phyloP scores from a whole-genome alignment of 129 eudicot genomes.

The Centaurea solstitialis region DNA sequence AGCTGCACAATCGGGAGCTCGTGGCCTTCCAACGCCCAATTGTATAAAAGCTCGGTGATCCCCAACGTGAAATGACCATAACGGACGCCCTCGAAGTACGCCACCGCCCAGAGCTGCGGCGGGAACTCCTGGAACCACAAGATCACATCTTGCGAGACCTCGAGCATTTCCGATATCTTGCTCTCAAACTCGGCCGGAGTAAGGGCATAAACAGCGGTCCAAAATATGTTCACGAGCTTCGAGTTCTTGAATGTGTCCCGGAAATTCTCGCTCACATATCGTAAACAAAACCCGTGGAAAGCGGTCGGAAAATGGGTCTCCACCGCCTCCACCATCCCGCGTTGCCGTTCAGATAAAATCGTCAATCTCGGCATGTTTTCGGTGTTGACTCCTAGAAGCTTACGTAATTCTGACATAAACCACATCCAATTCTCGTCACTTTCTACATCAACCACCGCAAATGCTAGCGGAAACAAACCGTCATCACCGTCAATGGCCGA shows the following conservation, averaged over 20 bases:
- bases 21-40: slow-evolving; percentile 95
- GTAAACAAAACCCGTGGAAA: slow-evolving; percentile 87
- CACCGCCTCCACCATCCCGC: slow-evolving; percentile 87
- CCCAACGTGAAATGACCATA: slow-evolving; percentile 89
- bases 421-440: slow-evolving; percentile 98
- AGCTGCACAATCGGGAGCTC: slow-evolving; percentile 90
- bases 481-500: slow-evolving; percentile 92
- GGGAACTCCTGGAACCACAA: slow-evolving; percentile 75
- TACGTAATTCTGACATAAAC: slow-evolving; percentile 95
- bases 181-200: slow-evolving; percentile 81
- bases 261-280: slow-evolving; percentile 82
- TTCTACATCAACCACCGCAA: slow-evolving; percentile 87
- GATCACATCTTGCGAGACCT: slow-evolving; percentile 68
- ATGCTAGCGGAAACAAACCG: slow-evolving; percentile 83
- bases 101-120: slow-evolving; percentile 97
- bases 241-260: slow-evolving; percentile 96
- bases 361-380: slow-evolving; percentile 96
- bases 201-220: slow-evolving; percentile 97
- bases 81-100: slow-evolving; percentile 93
- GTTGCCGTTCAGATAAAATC: slow-evolving; percentile 79
- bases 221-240: slow-evolving; percentile 84
- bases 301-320: slow-evolving; percentile 94
- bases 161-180: slow-evolving; percentile 87
- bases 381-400: slow-evolving; percentile 89
- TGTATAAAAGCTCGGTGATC: slow-evolving; percentile 67